phyloP scores from a whole-genome alignment of 208 protist genomes.

The Porcisia deanei region DNA sequence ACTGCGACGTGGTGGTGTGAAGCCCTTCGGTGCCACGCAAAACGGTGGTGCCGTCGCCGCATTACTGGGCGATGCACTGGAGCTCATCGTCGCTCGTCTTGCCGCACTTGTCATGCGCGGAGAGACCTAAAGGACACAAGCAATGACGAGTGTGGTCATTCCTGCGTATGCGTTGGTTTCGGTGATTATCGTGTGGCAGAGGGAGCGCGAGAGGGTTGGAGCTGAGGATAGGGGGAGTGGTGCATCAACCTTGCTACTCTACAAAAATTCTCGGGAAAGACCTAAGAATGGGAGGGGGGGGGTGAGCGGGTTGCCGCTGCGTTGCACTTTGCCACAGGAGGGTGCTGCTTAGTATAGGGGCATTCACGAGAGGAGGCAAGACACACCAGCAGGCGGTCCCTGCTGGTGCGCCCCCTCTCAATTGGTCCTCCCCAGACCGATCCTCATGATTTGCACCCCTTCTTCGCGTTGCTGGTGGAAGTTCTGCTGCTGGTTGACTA shows the following conservation, averaged over 20 bases:
- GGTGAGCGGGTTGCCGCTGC: background rate
- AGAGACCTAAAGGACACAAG: background rate
- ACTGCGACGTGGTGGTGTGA: slow-evolving; percentile 11
- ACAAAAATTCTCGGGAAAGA: background rate
- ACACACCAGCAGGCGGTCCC: background rate
- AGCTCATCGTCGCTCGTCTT: background rate
- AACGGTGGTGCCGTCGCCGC: background rate
- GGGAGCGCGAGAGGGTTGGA: background rate
- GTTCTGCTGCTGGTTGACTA: too few relatives aligned
- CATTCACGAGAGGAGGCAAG: background rate
- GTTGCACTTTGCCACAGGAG: background rate
- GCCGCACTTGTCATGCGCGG: background rate
- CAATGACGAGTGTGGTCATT: too few relatives aligned
- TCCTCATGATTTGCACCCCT: background rate
- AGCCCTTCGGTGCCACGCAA: background rate
- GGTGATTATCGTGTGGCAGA: background rate
- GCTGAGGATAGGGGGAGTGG: background rate
- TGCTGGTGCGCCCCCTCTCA: background rate
- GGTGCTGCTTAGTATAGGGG: too few relatives aligned
- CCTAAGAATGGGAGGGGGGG: background rate
- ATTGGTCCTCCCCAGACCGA: background rate
- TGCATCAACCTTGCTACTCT: background rate
- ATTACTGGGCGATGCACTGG: background rate
- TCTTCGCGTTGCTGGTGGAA: background rate
- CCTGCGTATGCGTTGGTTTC: background rate